Conservation (phyloP, 805 yeast genomes). For the Metschnikowia cerradonensis region DNA sequence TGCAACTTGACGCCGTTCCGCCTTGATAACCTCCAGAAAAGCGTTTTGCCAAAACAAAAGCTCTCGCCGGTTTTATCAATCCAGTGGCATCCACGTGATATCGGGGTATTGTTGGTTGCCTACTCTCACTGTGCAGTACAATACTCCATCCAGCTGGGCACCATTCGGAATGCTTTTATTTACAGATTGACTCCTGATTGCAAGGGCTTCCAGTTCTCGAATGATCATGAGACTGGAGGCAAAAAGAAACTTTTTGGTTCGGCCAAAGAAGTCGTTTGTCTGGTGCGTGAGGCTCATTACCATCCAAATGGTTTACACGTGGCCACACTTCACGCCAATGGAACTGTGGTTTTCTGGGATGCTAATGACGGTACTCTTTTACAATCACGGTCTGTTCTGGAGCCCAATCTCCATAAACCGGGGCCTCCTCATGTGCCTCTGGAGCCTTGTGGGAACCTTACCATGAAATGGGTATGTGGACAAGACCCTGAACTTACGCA, state of each 20-base stretch:
- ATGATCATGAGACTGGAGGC: conserved; percentile 32
- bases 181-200: conserved; percentile 66
- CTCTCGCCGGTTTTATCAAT: conserved; percentile 63
- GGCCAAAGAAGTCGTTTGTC: conserved; percentile 31
- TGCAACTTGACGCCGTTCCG: conserved; percentile 61
- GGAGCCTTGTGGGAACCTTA: conserved; percentile 7
- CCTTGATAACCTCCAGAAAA: conserved; percentile 67
- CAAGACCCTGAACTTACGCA: conserved; percentile 78
- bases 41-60: conserved; percentile 51
- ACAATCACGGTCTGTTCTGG: conserved; percentile 69
- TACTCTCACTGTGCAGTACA: conserved; percentile 66
- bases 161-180: conserved; percentile 51
- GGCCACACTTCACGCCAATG: conserved; percentile 75
- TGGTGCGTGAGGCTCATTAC: conserved; percentile 55
- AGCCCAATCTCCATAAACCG: conserved; percentile 58
- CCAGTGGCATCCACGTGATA: conserved; percentile 85
- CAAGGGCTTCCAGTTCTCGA: conserved; percentile 48
- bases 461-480: conserved; percentile 74
- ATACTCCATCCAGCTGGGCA: conserved; percentile 61
- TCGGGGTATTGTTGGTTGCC: conserved; percentile 70
- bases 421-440: conserved; percentile 24
- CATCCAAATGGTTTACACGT: conserved; percentile 93
- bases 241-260: conserved; percentile 39
- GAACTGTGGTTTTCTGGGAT: conserved; percentile 91
- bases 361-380: conserved; percentile 69